Base-by-base conservation (phyloP, 768 basidiomycete genomes). In the Suillus clintonianus region DNA sequence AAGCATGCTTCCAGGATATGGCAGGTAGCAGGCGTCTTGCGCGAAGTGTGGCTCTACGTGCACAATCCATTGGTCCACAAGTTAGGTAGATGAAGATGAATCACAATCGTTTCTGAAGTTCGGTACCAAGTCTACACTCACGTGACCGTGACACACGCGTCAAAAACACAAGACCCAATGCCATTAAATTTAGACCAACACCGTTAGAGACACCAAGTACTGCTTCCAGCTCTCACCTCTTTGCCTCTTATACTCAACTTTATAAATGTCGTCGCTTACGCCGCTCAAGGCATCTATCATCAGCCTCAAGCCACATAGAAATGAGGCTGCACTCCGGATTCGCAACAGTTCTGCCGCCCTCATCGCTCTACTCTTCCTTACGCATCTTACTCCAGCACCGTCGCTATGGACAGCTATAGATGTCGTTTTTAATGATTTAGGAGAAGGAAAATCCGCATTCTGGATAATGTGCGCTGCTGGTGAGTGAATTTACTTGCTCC, bases 281-380 rank as follows among this genome's bases (percentile, higher is more conserved):
- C 56, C 56, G 19, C 56, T 57, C 56, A 57, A 57, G 15, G 56
- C 39, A 27, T 41, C 56, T 30, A 17, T 57, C 24, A 39, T 57
- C 24, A 41, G 24, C 5, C 56, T 57, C 34, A 81, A 77, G 64
- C 81, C 79, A 2, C 47, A 74, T 24, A 77, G 73, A 57, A 73
- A 70, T 50, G 79, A 81, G 61, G 80, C 80, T 2, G 60, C 74
- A 8, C 61, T 79, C n/a, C 74, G 80, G 56, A 67, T 81, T 55
- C 79, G 80, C 47, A 80, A 73, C 53, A 80, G 78, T 32, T 68
- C 72, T 2, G 66, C 80, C 24, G 73, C 70, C 54, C 71, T 81
- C 36, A 61, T 74, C 15, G 69, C 67, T 11, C 64, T 78, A 24
- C 62, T 74, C 10, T 63, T 81, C n/a, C 68, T 77, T 60, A 80